Percentiles rank a stretch among this genome's conserved stretches.
Conservation (phyloP, 2,329 filamentous ascomycete species). For the Balansia obtecta region DNA sequence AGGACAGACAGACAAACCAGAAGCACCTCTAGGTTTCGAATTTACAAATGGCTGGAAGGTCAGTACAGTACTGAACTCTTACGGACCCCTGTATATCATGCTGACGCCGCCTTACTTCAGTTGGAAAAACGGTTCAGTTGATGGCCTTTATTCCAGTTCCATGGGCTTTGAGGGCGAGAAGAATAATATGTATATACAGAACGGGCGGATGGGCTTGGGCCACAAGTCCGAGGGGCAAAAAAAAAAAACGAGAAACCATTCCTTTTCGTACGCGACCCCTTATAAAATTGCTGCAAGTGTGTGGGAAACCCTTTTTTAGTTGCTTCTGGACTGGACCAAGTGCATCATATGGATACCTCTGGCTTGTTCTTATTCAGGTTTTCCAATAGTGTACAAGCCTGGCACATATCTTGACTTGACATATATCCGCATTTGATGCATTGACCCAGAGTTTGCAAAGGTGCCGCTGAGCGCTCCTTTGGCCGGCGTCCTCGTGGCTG, state of each 20-base stretch:
- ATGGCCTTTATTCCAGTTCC: slow-evolving; percentile 2
- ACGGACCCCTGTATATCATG: slow-evolving; percentile 1
- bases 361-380: slow-evolving; percentile 72
- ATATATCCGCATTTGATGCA: slow-evolving; percentile 89
- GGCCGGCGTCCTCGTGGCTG: slow-evolving; percentile 17
- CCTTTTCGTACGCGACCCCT: neutral
- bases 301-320: neutral
- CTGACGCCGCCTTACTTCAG: slow-evolving; percentile 19
- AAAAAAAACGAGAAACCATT: neutral
- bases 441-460: slow-evolving; percentile 65
- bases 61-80: slow-evolving; percentile 13
- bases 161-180: slow-evolving; percentile 1
- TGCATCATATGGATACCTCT: slow-evolving; percentile 39
- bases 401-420: slow-evolving; percentile 86
- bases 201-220: neutral
- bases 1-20: slow-evolving; percentile 43
- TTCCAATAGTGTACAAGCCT: slow-evolving; percentile 83
- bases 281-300: neutral
- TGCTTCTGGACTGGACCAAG: neutral
- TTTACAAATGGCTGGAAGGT: slow-evolving; percentile 54
- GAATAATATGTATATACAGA: slow-evolving; percentile 9
- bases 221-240: neutral
- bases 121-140: slow-evolving; percentile 41
- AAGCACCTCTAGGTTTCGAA: slow-evolving; percentile 47
- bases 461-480: slow-evolving; percentile 19